Evolutionary conservation across 2,329 filamentous ascomycete genomes (phyloP), one percentile per base, ranked within the genome.

Genomic region (Trichoderma citrinoviride): DNA sequence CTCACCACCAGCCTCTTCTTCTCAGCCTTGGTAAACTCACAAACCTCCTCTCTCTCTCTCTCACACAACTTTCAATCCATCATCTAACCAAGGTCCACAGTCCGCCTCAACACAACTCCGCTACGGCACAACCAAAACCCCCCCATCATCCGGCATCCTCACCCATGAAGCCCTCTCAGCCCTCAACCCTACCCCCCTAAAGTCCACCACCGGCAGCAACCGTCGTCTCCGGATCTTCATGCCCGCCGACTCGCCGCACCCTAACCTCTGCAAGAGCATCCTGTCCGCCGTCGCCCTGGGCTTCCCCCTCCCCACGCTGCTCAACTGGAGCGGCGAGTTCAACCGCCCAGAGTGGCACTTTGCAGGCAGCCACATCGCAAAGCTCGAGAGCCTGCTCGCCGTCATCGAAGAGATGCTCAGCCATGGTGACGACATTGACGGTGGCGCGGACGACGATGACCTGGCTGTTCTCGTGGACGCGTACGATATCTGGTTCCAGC

Each of bases 401-500:
- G 71, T 55, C 0, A 60, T 67, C 6, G 71, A 76, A 7, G 70
- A 78, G 12, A 75, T 61, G n/a, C 23, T 61, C 0, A 6, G 23
- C 19, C 23, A 27, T 6, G 40, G 41, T 6, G 40, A 10, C 8
- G 23, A 44, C 7, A 5, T 61, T 2, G 58, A 61, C 6, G 58
- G 47, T 0, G 58, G 58, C 15, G 47, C 58, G 3, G 58, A 61
- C 37, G 58, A 61, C 21, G 23, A 61, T 17, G 58, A 61, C 19
- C 65, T 79, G 1, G 72, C 73, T 0, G 68, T 79, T 0, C 68
- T 79, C n/a, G 74, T 79, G 1, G 77, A 79, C 25, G 74, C 76
- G 0, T 75, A 79, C 66, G 76, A 79, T 47, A 68, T 76, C 43
- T 78, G 77, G 77, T 79, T 79, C 47, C 77, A 79, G 57, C 71